phyloP scores from a whole-genome alignment of 805 yeast genomes.

The Cyberlindnera samutprakarnensis region DNA sequence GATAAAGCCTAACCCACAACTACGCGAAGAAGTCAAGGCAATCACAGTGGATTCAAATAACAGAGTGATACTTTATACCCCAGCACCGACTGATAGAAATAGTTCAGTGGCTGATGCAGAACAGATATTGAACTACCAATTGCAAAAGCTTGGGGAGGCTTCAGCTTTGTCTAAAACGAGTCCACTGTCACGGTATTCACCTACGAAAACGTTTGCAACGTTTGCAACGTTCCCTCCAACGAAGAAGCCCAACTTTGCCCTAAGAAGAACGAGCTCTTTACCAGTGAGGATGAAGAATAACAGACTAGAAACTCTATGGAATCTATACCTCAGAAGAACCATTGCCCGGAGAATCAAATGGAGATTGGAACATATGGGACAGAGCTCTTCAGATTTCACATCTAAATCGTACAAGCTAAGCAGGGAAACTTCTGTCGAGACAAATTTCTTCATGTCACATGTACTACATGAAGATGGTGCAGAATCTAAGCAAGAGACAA shows the following conservation, averaged over 20 bases:
- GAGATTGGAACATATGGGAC: conserved; percentile 19
- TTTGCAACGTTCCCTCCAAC: neutral
- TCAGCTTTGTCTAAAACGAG: conserved; percentile 3
- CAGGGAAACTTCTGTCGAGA: conserved; percentile 18
- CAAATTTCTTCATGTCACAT: conserved; percentile 14
- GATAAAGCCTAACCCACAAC: conserved; percentile 9
- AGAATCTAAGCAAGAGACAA: conserved; percentile 1
- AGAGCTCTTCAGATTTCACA: conserved; percentile 1
- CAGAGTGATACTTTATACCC: conserved; percentile 20
- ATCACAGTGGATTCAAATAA: conserved; percentile 21
- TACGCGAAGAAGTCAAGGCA: conserved; percentile 8
- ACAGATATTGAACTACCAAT: conserved; percentile 14
- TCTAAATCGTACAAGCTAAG: conserved; percentile 6
- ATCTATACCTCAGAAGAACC: conserved; percentile 24
- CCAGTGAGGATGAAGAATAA: conserved; percentile 12
- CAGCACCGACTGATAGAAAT: conserved; percentile 14
- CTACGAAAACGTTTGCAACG: neutral
- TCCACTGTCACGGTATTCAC: neutral
- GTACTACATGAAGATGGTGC: conserved; percentile 3
- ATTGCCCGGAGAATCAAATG: conserved; percentile 26
- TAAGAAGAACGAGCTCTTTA: conserved; percentile 16
- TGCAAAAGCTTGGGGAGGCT: conserved; percentile 14
- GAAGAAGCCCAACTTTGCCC: conserved; percentile 1
- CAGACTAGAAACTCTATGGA: conserved; percentile 24
- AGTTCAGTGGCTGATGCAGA: conserved; percentile 20